Conservation (phyloP, 495 filamentous ascomycete species). For the Hypoxylon trugodes region DNA sequence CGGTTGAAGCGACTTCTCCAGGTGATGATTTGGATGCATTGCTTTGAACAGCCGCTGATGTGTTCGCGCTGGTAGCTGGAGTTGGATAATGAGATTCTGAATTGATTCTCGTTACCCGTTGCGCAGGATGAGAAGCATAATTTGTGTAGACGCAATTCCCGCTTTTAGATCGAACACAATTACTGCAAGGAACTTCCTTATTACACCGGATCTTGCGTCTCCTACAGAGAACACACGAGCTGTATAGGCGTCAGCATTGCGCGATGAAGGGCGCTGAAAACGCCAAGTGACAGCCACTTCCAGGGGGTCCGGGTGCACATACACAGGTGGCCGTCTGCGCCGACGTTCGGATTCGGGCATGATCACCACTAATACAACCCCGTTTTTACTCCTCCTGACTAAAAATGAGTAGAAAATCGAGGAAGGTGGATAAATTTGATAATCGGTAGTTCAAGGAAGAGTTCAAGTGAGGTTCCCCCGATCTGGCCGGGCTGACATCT, state of each 20-base stretch:
- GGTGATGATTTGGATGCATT: slow-evolving; percentile 24
- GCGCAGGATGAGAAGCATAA: slow-evolving; percentile 19
- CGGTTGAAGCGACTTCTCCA: slow-evolving; percentile 28
- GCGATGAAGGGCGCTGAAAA: slow-evolving; percentile 12
- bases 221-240: slow-evolving; percentile 59
- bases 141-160: slow-evolving; percentile 54
- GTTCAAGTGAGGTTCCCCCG: not conserved
- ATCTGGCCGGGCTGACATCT: no score
- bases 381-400: not conserved
- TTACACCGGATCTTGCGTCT: slow-evolving; percentile 62
- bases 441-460: not conserved
- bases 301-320: slow-evolving; percentile 22
- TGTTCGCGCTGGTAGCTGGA: not conserved
- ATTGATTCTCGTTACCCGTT: slow-evolving; percentile 8
- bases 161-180: slow-evolving; percentile 57
- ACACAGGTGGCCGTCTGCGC: slow-evolving; percentile 59
- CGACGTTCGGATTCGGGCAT: slow-evolving; percentile 53
- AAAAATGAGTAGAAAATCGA: not conserved
- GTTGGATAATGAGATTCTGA: slow-evolving; percentile 5
- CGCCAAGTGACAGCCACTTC: slow-evolving; percentile 9
- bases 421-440: slow-evolving; percentile 13
- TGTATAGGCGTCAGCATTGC: slow-evolving; percentile 21
- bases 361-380: not conserved
- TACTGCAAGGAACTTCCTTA: slow-evolving; percentile 58
- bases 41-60: slow-evolving; percentile 9